Conservation (phyloP, 2,329 filamentous ascomycete species). For the Pseudofabraea citricarpa region DNA sequence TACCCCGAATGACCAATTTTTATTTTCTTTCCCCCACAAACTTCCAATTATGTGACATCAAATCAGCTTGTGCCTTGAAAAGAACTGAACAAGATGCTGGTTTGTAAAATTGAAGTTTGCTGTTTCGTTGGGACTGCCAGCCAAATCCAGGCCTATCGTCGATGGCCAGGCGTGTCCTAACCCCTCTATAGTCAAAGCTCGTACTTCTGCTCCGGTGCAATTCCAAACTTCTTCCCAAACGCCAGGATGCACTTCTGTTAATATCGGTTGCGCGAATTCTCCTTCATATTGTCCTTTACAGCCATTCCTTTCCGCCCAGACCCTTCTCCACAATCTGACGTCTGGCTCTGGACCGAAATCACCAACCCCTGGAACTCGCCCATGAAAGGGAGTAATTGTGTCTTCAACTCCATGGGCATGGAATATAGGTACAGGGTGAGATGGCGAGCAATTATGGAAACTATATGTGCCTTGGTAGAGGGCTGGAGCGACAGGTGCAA, state of each 20-base stretch:
- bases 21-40: background rate
- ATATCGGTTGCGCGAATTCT: background rate
- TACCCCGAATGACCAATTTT: no score
- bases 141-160: conserved; percentile 4
- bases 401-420: conserved; percentile 5
- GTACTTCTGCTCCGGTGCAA: conserved; percentile 6
- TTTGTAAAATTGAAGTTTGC: conserved; percentile 8
- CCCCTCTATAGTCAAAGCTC: conserved; percentile 3
- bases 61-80: conserved; percentile 3
- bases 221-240: conserved; percentile 4
- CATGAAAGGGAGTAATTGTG: background rate
- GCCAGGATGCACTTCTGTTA: conserved; percentile 2
- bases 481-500: conserved; percentile 37
- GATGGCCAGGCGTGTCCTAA: conserved; percentile 8
- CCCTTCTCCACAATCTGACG: conserved; percentile 6
- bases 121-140: conserved; percentile 4
- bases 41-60: background rate
- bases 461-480: conserved; percentile 27
- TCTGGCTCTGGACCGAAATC: conserved; percentile 5
- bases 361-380: background rate
- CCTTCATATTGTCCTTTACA: conserved; percentile 7
- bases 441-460: conserved; percentile 4
- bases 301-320: conserved; percentile 9
- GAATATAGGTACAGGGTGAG: background rate
- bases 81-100: conserved; percentile 7